A percentile compares a stretch with the other conserved stretches of the same genome.
These are phyloP conservation scores for Lecanicillium sp. DNA, from an alignment of 2,329 filamentous ascomycete genomes.

Conservation along the genomic window DNA sequence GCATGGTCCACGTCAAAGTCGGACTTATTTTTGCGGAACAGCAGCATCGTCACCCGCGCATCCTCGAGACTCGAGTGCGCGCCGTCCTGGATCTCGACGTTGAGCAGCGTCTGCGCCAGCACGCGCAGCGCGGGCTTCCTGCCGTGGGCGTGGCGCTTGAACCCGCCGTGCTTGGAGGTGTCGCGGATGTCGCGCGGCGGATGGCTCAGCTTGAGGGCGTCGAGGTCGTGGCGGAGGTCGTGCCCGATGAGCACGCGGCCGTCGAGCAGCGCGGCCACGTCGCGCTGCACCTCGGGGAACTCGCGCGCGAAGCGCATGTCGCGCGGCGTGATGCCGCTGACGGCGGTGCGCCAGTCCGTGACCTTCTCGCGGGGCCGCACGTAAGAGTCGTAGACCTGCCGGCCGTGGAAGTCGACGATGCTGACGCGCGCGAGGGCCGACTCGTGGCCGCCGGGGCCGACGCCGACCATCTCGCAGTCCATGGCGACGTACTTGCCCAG, in stretches of 20 bases:
- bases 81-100: conserved; percentile 57
- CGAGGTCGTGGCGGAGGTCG: conserved; percentile 72
- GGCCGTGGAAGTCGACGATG: conserved; percentile 87
- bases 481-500: conserved; percentile 87
- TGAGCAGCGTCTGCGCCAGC: conserved; percentile 51
- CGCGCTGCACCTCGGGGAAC: conserved; percentile 71
- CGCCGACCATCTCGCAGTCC: conserved; percentile 98
- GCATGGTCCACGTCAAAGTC: conserved; percentile 78
- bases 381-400: conserved; percentile 90
- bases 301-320: conserved; percentile 64
- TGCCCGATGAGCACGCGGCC: conserved; percentile 76
- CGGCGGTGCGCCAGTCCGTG: conserved; percentile 82
- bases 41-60: conserved; percentile 80
- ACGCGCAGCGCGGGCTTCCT: conserved; percentile 61
- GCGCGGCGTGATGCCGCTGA: conserved; percentile 73
- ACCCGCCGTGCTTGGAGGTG: conserved; percentile 71
- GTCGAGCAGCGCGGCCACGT: conserved; percentile 62
- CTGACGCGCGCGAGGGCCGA: conserved; percentile 82
- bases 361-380: conserved; percentile 73
- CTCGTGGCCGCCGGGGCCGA: conserved; percentile 62
- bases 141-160: conserved; percentile 62
- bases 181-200: conserved; percentile 75
- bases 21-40: conserved; percentile 78
- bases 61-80: conserved; percentile 68
- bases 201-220: conserved; percentile 71